Evolutionary conservation across 1,139 yeast species (phyloP).

Genomic region (Barnettozyma hawaiiensis): DNA sequence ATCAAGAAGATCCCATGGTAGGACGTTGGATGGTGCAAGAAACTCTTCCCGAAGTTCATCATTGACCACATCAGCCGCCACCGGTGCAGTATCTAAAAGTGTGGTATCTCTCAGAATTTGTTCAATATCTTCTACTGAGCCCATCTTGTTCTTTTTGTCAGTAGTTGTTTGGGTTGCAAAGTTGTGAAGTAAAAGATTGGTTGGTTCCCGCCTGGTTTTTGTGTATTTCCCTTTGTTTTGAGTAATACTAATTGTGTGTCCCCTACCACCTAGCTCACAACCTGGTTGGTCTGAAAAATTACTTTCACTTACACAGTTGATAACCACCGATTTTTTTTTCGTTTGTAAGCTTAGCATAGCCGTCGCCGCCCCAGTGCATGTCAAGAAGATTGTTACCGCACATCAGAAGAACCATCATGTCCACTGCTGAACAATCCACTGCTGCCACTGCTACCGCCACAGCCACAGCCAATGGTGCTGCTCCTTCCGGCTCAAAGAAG

Average conservation of each 20-base stretch:
- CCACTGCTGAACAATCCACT: constrained; percentile 9
- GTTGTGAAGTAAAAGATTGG: too few relatives aligned
- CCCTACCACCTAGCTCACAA: neutral
- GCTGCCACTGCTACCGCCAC: constrained; percentile 13
- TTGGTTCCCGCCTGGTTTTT: too few relatives aligned
- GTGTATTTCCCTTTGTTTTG: too few relatives aligned
- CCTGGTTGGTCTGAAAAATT: constrained; percentile 1
- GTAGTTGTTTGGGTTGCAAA: too few relatives aligned
- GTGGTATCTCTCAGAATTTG: constrained; percentile 4
- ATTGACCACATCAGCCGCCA: constrained; percentile 5
- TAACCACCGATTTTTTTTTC: too few relatives aligned
- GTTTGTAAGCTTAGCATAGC: too few relatives aligned
- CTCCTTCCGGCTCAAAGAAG: constrained; percentile 13
- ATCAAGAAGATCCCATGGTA: constrained; percentile 57
- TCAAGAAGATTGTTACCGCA: constrained; percentile 7
- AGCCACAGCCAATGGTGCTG: too few relatives aligned
- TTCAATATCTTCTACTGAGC: constrained; percentile 5
- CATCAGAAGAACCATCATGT: constrained; percentile 14
- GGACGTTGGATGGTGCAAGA: constrained; percentile 44
- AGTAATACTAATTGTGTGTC: too few relatives aligned
- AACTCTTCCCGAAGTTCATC: constrained; percentile 30
- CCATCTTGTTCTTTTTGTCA: neutral
- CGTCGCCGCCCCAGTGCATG: constrained; percentile 8
- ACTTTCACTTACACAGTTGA: neutral
- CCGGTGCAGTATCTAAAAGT: constrained; percentile 3